Base-by-base conservation (phyloP, 2,329 filamentous ascomycete genomes). In the Nothophaeocryptopus gaeumannii region DNA sequence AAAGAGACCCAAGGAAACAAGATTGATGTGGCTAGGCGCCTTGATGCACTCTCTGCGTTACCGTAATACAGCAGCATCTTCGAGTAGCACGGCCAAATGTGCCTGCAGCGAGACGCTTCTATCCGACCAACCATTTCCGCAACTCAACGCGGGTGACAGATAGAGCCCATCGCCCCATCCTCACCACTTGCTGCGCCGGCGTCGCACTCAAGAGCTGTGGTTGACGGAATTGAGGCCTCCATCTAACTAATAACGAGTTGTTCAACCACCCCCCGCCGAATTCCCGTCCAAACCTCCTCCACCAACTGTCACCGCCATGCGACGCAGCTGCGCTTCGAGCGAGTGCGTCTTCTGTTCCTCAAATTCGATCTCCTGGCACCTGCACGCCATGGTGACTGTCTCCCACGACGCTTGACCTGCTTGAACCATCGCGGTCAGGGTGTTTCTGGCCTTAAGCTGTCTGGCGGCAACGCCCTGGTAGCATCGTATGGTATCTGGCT, bases 401-500 rank as follows among this genome's bases (percentile, higher is more conserved):
- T 56, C 54, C 54, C 50, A 56, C 2, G 48, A 50, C 3, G 43
- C 50, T 39, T 43, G 31, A 11, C 54, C 54, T 9, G 13, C 35
- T 20, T 44, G 26, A 8, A 56, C 48, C 26, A 47, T 35, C 5
- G 33, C 29, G 10, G 39, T 29, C 36, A 56, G 48, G 11, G 45
- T 48, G 5, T 39, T 32, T 38, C 43, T 29, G 8, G 45, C 45
- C 16, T 38, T 20, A 4, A 8, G 16, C 39, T 56, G 54, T 8
- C 51, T 47, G 14, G 35, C n/a, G 8, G 32, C 35, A 31, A 50
- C 41, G 8, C 47, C 42, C 15, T 33, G 37, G 13, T 50, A 53
- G 31, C 44, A 50, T 33, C 45, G 40, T 8, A 46, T 43, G 2
- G 38, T 35, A 20, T 54, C 45, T 16, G 15, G 32, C 34, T 52